Evolutionary conservation across 345 rosid genomes (phyloP).

Genomic region (Eucalyptus cloeziana): DNA sequence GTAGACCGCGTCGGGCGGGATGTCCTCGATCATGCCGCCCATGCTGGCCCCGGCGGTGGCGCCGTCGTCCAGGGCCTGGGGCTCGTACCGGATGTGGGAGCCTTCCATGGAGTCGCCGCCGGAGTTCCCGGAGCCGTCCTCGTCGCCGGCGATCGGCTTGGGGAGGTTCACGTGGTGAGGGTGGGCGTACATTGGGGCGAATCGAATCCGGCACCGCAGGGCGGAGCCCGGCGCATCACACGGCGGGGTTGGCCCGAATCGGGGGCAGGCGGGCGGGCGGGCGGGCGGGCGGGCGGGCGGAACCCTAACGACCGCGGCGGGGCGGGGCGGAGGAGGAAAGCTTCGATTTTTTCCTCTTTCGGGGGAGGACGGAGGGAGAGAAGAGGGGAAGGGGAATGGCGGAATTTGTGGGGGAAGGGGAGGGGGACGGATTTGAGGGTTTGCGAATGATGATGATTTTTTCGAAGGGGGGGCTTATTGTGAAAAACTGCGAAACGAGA

Average conservation of each 20-base stretch:
- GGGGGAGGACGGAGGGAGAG: not conserved
- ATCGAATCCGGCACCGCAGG: not conserved
- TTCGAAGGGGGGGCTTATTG: not conserved
- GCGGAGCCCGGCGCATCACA: not conserved
- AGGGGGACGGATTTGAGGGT: not conserved
- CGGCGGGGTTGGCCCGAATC: not conserved
- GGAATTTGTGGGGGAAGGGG: not conserved
- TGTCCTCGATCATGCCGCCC: conserved; percentile 35
- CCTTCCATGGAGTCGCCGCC: conserved; percentile 28
- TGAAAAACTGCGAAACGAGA: not conserved
- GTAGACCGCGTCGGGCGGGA: conserved; percentile 40
- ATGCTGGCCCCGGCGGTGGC: conserved; percentile 25
- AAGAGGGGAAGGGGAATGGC: not conserved
- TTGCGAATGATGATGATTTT: not conserved
- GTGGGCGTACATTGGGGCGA: conserved; percentile 43
- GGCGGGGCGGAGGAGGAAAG: not conserved
- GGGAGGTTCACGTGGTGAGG: conserved; percentile 43
- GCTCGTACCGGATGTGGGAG: conserved; percentile 4
- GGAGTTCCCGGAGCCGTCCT: conserved; percentile 11
- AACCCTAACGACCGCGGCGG: not conserved
- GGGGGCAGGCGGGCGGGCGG: not conserved
- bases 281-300: not conserved
- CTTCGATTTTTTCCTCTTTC: not conserved
- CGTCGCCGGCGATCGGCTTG: conserved; percentile 23
- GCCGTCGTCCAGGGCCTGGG: conserved; percentile 16